phyloP scores from a whole-genome alignment of 2,329 filamentous ascomycete genomes.

The Xylariaceae sp. region DNA sequence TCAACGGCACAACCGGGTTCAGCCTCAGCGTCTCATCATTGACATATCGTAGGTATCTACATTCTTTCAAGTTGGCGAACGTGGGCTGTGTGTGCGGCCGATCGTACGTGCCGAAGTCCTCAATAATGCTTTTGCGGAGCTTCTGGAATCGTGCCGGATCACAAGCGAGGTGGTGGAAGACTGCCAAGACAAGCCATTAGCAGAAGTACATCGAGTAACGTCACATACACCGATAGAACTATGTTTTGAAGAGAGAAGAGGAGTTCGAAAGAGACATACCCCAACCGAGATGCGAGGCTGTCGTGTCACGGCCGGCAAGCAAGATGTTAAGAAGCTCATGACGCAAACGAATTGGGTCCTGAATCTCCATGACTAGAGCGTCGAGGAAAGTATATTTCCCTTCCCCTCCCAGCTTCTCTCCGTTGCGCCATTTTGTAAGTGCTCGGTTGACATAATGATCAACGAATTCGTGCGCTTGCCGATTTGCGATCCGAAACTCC shows the following conservation, averaged over 20 bases:
- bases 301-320: slow-evolving; percentile 52
- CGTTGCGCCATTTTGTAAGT: not conserved
- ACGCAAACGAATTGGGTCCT: slow-evolving; percentile 43
- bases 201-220: too few species aligned
- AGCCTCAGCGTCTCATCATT: slow-evolving; percentile 1
- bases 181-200: not conserved
- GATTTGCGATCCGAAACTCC: not conserved
- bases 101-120: slow-evolving; percentile 29
- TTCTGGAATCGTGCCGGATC: not conserved
- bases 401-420: not conserved
- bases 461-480: not conserved
- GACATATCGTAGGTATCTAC: not conserved
- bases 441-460: not conserved
- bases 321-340: slow-evolving; percentile 40
- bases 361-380: slow-evolving; percentile 43
- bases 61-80: not conserved
- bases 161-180: not conserved
- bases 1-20: slow-evolving; percentile 4
- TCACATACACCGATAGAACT: not conserved
- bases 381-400: slow-evolving; percentile 35
- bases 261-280: slow-evolving; percentile 45
- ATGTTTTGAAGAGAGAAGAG: slow-evolving; percentile 24
- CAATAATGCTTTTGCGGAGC: not conserved
- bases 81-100: slow-evolving; percentile 38
- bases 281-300: slow-evolving; percentile 41